These are phyloP conservation scores for Polygonum maritimum DNA, from an alignment of 148 eudicot species.

Conservation along the genomic window DNA sequence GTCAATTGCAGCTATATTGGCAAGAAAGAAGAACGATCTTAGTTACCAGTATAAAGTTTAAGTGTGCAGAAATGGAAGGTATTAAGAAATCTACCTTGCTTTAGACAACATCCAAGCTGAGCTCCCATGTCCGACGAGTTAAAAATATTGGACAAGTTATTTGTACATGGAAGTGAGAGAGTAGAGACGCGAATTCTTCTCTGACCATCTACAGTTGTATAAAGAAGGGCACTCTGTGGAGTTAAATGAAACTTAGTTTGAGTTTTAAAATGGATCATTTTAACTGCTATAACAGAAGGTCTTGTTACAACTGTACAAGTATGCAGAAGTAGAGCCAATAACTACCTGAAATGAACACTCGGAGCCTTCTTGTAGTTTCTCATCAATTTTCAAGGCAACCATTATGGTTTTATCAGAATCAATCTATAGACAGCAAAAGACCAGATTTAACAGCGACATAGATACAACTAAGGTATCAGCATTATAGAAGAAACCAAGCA, in stretches of 20 bases:
- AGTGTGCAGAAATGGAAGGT: not conserved
- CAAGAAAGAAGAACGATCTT: conserved; percentile 9
- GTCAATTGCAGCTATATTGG: conserved; percentile 54
- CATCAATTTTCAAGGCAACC: conserved; percentile 84
- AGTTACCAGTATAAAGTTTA: not conserved
- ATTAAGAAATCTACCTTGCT: conserved; percentile 51
- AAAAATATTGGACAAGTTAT: conserved; percentile 65
- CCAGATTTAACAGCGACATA: no score
- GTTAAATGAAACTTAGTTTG: not conserved
- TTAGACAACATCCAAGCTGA: conserved; percentile 77
- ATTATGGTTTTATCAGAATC: conserved; percentile 92
- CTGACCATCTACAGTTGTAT: conserved; percentile 87
- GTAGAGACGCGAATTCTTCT: conserved; percentile 90
- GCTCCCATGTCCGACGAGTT: conserved; percentile 89
- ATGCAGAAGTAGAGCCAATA: not conserved
- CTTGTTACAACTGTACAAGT: not conserved
- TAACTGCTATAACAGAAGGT: not conserved
- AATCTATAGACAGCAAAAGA: conserved; percentile 42
- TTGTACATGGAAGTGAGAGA: conserved; percentile 84
- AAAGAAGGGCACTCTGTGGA: conserved; percentile 81
- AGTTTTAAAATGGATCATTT: not conserved
- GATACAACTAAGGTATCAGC: not conserved
- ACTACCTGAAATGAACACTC: conserved; percentile 90
- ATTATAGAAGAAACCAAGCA: not conserved
- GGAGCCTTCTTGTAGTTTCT: conserved; percentile 78